These are phyloP conservation scores for Mentha longifolia DNA, from an alignment of 257 asterid species.

Conservation along the genomic window DNA sequence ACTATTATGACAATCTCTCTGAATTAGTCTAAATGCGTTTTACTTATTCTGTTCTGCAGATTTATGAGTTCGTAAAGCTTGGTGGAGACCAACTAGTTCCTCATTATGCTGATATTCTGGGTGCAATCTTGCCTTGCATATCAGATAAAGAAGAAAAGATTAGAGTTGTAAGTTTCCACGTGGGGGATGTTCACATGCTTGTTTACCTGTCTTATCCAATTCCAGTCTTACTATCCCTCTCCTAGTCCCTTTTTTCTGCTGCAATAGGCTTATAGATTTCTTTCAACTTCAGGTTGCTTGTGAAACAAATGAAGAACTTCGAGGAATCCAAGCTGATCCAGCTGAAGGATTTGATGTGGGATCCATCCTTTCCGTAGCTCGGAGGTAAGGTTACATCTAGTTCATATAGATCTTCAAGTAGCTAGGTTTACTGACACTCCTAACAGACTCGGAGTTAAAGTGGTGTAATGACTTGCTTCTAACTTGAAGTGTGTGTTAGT, in stretches of 20 bases:
- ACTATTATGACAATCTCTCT: conserved; percentile 11
- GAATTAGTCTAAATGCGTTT: conserved; percentile 34
- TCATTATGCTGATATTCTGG: conserved; percentile 94
- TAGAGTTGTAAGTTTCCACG: conserved; percentile 72
- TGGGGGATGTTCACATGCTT: conserved; percentile 24
- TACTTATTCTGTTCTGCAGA: conserved; percentile 54
- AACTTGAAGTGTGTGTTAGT: conserved; percentile 8
- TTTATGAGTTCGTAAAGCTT: conserved; percentile 97
- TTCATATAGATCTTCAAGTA: background rate
- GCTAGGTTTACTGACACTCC: conserved; percentile 15
- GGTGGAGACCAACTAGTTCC: conserved; percentile 99
- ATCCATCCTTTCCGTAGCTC: conserved; percentile 85
- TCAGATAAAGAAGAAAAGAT: conserved; percentile 99
- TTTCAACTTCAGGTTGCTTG: conserved; percentile 77
- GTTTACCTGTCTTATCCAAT: conserved; percentile 18
- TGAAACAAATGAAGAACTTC: conserved; percentile 97
- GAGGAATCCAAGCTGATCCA: conserved; percentile 82
- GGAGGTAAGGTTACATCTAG: conserved; percentile 54
- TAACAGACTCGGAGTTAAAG: conserved; percentile 12
- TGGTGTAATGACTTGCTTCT: conserved; percentile 14
- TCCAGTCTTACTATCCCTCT: conserved; percentile 20
- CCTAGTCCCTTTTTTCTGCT: conserved; percentile 8
- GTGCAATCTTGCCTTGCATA: conserved; percentile 96
- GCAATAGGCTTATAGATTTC: conserved; percentile 31
- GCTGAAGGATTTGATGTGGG: conserved; percentile 89